Evolutionary conservation across 306 rosid genomes (phyloP).

Genomic region (Lotus japonicus): DNA sequence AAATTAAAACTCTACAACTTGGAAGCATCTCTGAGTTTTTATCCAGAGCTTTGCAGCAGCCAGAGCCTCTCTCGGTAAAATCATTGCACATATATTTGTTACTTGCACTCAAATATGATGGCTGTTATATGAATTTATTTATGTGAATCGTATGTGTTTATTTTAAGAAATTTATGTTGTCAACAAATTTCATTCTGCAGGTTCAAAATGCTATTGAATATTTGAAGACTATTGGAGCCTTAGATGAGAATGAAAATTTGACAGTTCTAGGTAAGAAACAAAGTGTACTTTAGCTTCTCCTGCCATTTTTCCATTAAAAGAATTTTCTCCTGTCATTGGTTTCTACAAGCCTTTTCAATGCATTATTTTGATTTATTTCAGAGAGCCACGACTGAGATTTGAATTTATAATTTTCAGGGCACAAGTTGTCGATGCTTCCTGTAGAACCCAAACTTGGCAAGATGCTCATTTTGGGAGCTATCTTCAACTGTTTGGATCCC

Average conservation of each 20-base stretch:
- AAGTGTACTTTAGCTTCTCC: conserved; percentile 9
- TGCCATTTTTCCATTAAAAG: neutral
- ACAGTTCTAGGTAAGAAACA: conserved; percentile 73
- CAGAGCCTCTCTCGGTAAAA: conserved; percentile 80
- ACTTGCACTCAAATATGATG: conserved; percentile 13
- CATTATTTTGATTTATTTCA: neutral
- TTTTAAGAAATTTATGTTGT: conserved; percentile 4
- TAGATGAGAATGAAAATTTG: conserved; percentile 82
- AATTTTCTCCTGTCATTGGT: neutral
- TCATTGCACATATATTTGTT: conserved; percentile 18
- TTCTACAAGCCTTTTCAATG: neutral
- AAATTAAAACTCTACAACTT: conserved; percentile 89
- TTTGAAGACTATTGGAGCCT: conserved; percentile 80
- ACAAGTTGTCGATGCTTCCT: conserved; percentile 81
- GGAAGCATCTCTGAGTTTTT: conserved; percentile 92
- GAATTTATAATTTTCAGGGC: conserved; percentile 56
- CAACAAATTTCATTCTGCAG: conserved; percentile 33
- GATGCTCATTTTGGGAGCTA: conserved; percentile 87
- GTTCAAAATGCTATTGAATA: conserved; percentile 96
- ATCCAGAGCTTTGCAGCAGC: conserved; percentile 91
- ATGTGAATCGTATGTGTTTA: neutral
- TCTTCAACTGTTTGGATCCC: conserved; percentile 92
- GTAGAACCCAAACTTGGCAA: conserved; percentile 98
- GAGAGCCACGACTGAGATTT: conserved; percentile 1
- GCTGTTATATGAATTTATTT: conserved; percentile 6